Evolutionary conservation across 805 yeast genomes (phyloP), one percentile per base, ranked within the genome.

Genomic region (Pichia sporocuriosa): DNA sequence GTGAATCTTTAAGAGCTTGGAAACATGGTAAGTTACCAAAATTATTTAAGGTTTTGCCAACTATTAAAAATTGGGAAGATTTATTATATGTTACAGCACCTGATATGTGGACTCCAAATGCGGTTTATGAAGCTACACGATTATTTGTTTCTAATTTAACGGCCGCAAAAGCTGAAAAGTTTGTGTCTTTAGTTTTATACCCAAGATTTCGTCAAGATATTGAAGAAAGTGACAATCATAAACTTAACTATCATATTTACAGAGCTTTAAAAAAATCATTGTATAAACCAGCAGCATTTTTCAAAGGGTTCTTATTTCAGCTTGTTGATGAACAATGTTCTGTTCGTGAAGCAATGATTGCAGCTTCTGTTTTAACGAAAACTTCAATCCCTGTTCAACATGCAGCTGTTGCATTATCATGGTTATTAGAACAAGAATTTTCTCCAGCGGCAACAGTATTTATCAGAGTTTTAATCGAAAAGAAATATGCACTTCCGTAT

Each of bases 21-120:
- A 83, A 89, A 30, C 95, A 93, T 56, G 99, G 98, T 37, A 89
- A 89, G 63, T 71, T 93, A 40, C 98, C 98, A n/a, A 89, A 90
- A 56, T 75, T 94, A 26, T 93, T 93, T 70, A 93, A 93, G 59
- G 95, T 93, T 38, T 75, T 94, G 42, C 99, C 99, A 27, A 75
- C 95, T 4, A 72, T 93, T 50, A 82, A 75, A 53, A 90, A 90
- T 65, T 93, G 99, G 99, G 88, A 88, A 60, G 97, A 90, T 60
- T 83, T 93, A 26, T 67, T 93, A 27, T 90, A 79, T 57, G 96
- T 93, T 31, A 89, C 97, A 1, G 79, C 87, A 52, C 98, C 98
- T 8, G 88, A 79, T 48, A 67, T 71, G 23, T 93, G 99, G 99
- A 84, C 97, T 15, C 89, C 97, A 15, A 90, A 89, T 55, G 96